Evolutionary conservation across 148 eudicot species (phyloP), one percentile per base, ranked within the genome.

Genomic region (Nepenthes mirabilis): DNA sequence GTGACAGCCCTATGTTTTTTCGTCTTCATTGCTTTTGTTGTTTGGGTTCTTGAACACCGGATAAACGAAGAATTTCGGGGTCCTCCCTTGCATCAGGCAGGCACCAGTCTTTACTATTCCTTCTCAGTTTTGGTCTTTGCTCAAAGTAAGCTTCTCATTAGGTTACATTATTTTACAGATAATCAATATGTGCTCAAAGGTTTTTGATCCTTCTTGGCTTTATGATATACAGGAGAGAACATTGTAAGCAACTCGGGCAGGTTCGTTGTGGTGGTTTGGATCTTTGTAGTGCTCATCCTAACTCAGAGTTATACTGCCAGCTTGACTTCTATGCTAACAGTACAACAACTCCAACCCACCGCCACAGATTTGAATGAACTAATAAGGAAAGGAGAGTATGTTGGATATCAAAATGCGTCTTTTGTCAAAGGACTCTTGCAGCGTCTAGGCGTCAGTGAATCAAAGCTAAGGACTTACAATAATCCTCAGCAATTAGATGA

Each of bases 101-200:
- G 84, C 55, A 75, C 68, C 60, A 67, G 73, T 57, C 70, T 79
- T 65, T 83, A 76, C 65, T 76, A 72, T 56, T 72, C 86, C 9
- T 81, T 84, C 64, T 79, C 90, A 32, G 74, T 80, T 37, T 66
- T 81, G 66, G 83, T 73, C 14, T 84, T 80, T 55, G 79, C 81
- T 3, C 75, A 78, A 6, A 67, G 83, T 81, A 70, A 72, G 66
- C 56, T 53, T 60, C 45, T 8, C 4, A 40, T 50, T 50, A 50
- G 6, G 6, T 50, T 12, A 11, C 23, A 11, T 50, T 5, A 11
- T 50, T 50, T 50, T 50, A 11, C 11, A 11, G 3, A 11, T 11
- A 5, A 11, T 11, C 53, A 2, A 50, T n/a, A 50, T 50, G 6
- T 50, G n/a, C 53, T 50, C 14, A 10, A 3, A 11, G 53, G 53